Evolutionary conservation across 2,329 filamentous ascomycete genomes (phyloP).

Genomic region (Colletotrichum sansevieriae): DNA sequence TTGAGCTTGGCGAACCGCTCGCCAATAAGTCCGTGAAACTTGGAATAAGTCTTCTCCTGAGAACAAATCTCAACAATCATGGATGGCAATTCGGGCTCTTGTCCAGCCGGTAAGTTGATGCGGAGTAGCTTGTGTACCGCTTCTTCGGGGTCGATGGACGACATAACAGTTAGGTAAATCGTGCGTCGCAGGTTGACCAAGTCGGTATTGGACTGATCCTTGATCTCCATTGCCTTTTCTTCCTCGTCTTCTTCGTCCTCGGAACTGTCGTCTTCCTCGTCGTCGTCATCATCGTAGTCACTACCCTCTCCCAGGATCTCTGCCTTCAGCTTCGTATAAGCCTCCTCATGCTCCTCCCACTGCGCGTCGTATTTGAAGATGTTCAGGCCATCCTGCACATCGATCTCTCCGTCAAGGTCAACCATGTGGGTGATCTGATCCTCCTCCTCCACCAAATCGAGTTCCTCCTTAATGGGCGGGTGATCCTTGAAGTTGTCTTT

Average conservation of each 20-base stretch:
- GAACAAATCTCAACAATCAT: conserved; percentile 99
- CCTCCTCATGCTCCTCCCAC: conserved; percentile 90
- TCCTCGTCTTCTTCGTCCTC: conserved; percentile 81
- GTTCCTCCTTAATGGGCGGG: conserved; percentile 87
- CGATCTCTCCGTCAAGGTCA: conserved; percentile 85
- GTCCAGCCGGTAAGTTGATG: conserved; percentile 86
- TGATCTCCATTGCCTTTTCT: conserved; percentile 90
- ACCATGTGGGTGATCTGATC: conserved; percentile 95
- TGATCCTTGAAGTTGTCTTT: conserved; percentile 98
- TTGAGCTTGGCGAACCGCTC: conserved; percentile 98
- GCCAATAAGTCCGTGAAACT: conserved; percentile 95
- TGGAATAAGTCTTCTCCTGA: conserved; percentile 96
- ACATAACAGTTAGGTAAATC: conserved; percentile 98
- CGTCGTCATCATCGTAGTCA: conserved; percentile 78
- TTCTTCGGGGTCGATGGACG: conserved; percentile 95
- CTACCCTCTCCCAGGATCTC: conserved; percentile 96
- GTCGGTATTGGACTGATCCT: conserved; percentile 97
- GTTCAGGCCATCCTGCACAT: conserved; percentile 89
- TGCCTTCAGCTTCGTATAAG: conserved; percentile 90
- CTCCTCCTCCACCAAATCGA: conserved; percentile 96
- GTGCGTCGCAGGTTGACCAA: conserved; percentile 92
- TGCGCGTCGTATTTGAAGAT: conserved; percentile 95
- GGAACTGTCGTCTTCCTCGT: conserved; percentile 70
- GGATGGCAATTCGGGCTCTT: conserved; percentile 90
- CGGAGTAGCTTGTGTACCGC: conserved; percentile 97